Evolutionary conservation across 2,329 filamentous ascomycete species (phyloP).

Genomic region (Stagonosporopsis cucurbitacearum): DNA sequence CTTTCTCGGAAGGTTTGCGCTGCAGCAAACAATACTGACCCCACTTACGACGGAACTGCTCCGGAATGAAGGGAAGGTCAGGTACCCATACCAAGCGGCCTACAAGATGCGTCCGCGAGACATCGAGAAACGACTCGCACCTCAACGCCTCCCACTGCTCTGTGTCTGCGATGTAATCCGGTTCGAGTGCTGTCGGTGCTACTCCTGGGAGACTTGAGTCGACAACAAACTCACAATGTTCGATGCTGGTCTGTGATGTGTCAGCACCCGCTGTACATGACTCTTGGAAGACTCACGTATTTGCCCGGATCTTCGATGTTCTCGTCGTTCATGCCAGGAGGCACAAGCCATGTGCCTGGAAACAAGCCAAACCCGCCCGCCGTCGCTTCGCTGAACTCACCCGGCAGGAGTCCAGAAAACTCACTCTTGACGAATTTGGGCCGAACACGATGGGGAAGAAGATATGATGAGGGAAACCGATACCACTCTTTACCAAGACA

Average conservation of each 20-base stretch:
- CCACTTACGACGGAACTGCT: constrained; percentile 76
- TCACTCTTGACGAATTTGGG: constrained; percentile 92
- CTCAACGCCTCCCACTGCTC: constrained; percentile 78
- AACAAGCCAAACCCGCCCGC: constrained; percentile 71
- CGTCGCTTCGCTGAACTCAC: constrained; percentile 81
- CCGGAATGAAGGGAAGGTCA: constrained; percentile 71
- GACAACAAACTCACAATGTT: constrained; percentile 80
- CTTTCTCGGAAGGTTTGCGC: constrained; percentile 44
- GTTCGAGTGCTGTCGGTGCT: constrained; percentile 71
- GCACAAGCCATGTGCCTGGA: constrained; percentile 82
- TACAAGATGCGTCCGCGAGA: constrained; percentile 72
- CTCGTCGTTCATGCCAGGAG: constrained; percentile 86
- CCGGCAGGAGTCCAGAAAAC: constrained; percentile 86
- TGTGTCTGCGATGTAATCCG: constrained; percentile 76
- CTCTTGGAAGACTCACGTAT: constrained; percentile 65
- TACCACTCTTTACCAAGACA: constrained; percentile 99
- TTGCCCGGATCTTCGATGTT: constrained; percentile 88
- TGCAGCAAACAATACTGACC: constrained; percentile 85
- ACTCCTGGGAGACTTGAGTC: constrained; percentile 79
- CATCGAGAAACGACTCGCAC: constrained; percentile 83
- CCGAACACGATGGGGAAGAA: constrained; percentile 80
- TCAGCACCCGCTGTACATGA: constrained; percentile 17
- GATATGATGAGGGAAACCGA: constrained; percentile 92
- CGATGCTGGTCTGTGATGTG: constrained; percentile 65
- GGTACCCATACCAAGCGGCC: constrained; percentile 85